Conservation (phyloP, 768 basidiomycete species). For the Suillus luteus region DNA sequence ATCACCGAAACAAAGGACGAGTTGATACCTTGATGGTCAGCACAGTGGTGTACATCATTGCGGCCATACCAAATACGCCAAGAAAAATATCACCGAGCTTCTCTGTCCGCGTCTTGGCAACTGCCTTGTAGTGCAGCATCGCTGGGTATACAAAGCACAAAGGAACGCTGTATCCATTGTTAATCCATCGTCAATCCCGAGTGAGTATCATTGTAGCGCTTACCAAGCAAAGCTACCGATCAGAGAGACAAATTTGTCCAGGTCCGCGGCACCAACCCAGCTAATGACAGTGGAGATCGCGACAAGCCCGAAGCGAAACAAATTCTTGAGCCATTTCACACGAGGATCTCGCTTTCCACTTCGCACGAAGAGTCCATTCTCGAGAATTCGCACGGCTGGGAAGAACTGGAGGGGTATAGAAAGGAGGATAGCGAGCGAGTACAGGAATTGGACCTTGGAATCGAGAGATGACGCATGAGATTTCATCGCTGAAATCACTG, state of each 20-base stretch:
- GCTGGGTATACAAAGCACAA: conserved; percentile 94
- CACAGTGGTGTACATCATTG: conserved; percentile 74
- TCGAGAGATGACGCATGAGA: conserved; percentile 4
- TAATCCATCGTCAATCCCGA: conserved; percentile 10
- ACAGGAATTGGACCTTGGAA: conserved; percentile 74
- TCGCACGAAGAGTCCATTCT: conserved; percentile 88
- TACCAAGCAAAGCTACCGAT: conserved; percentile 95
- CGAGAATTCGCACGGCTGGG: conserved; percentile 96
- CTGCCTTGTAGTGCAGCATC: conserved; percentile 89
- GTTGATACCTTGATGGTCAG: conserved; percentile 71
- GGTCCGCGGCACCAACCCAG: conserved; percentile 80
- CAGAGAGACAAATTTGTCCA: conserved; percentile 95
- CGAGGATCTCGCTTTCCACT: conserved; percentile 80
- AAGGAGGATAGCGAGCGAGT: conserved; percentile 89
- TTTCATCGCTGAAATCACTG: conserved; percentile 4
- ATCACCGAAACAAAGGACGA: conserved; percentile 6
- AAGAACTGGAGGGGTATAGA: conserved; percentile 95
- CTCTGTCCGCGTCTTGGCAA: conserved; percentile 67
- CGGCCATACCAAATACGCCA: conserved; percentile 72
- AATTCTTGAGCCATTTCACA: conserved; percentile 97
- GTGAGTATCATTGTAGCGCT: conserved; percentile 28
- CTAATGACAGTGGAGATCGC: conserved; percentile 80
- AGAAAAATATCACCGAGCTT: conserved; percentile 71
- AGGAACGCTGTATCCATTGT: conserved; percentile 63
- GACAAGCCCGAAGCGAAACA: conserved; percentile 76